phyloP scores from a whole-genome alignment of 208 protist species.

The Wallacemonas sp. region DNA sequence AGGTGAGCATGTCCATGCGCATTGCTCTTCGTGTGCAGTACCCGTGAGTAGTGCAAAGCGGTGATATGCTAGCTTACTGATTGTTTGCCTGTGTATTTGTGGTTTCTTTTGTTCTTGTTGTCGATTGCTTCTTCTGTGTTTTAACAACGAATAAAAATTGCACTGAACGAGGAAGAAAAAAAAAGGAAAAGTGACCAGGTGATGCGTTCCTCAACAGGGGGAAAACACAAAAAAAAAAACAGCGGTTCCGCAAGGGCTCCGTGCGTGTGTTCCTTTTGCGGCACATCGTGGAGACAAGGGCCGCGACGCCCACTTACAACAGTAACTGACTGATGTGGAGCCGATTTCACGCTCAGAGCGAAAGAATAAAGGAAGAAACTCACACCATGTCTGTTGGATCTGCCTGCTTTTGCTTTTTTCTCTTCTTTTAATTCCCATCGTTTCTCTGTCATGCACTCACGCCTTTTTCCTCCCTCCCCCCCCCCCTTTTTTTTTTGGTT shows the following conservation, averaged over 20 bases:
- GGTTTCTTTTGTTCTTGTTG: slow-evolving; percentile 3
- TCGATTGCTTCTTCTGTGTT: background rate
- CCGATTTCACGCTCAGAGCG: no score
- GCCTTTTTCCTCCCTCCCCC: background rate
- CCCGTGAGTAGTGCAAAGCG: background rate
- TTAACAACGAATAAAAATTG: background rate
- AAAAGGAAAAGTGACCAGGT: background rate
- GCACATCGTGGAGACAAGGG: no score
- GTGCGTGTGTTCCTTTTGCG: no score
- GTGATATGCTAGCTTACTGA: background rate
- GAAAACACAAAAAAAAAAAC: slow-evolving; percentile 11
- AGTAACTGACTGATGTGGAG: no score
- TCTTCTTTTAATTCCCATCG: no score
- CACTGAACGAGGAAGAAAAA: background rate
- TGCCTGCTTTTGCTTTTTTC: no score
- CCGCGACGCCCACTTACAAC: no score
- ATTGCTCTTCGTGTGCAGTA: background rate
- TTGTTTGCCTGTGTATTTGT: background rate
- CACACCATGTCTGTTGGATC: no score
- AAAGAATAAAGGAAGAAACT: no score
- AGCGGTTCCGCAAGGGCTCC: no score
- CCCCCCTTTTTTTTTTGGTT: background rate
- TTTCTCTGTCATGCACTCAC: background rate
- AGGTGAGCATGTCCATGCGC: background rate
- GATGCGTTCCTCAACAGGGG: no score